Evolutionary conservation across 768 basidiomycete species (phyloP).

Genomic region (Boletus sp.): DNA sequence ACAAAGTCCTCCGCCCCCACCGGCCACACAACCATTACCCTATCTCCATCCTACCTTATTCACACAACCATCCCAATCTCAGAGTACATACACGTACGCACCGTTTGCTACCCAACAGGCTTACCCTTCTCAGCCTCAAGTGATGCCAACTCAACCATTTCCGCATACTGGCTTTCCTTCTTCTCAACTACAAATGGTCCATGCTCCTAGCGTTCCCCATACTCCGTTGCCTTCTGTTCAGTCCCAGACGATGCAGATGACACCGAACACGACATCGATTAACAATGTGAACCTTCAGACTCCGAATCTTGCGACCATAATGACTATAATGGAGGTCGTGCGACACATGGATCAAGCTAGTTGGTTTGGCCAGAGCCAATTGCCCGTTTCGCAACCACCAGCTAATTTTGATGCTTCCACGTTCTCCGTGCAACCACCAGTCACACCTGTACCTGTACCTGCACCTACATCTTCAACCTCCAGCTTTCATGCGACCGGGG

Average conservation of each 20-base stretch:
- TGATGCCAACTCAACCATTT: slow-evolving; percentile 16
- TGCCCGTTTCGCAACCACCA: slow-evolving; percentile 14
- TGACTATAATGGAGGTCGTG: slow-evolving; percentile 32
- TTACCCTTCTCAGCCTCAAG: slow-evolving; percentile 19
- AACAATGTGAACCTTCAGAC: slow-evolving; percentile 14
- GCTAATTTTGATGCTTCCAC: background rate
- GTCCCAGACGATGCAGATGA: slow-evolving; percentile 13
- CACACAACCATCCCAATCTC: slow-evolving; percentile 18
- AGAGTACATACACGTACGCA: slow-evolving; percentile 13
- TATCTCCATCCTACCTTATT: slow-evolving; percentile 12
- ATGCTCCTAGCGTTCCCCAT: slow-evolving; percentile 8
- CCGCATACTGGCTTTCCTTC: slow-evolving; percentile 14
- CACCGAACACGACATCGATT: slow-evolving; percentile 4
- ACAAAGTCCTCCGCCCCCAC: slow-evolving; percentile 3
- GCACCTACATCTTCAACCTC: slow-evolving; percentile 2
- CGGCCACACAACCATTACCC: slow-evolving; percentile 7
- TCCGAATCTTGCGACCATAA: slow-evolving; percentile 23
- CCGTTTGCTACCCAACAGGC: slow-evolving; percentile 16
- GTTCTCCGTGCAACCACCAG: slow-evolving; percentile 5
- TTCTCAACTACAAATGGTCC: slow-evolving; percentile 15
- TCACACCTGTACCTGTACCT: background rate
- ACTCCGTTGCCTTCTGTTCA: slow-evolving; percentile 16
- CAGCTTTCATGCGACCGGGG: background rate
- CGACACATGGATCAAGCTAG: slow-evolving; percentile 27
- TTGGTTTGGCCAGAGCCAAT: slow-evolving; percentile 17